These are phyloP conservation scores for Peniophora sp. DNA, from an alignment of 1,284 basidiomycete genomes.

Conservation along the genomic window DNA sequence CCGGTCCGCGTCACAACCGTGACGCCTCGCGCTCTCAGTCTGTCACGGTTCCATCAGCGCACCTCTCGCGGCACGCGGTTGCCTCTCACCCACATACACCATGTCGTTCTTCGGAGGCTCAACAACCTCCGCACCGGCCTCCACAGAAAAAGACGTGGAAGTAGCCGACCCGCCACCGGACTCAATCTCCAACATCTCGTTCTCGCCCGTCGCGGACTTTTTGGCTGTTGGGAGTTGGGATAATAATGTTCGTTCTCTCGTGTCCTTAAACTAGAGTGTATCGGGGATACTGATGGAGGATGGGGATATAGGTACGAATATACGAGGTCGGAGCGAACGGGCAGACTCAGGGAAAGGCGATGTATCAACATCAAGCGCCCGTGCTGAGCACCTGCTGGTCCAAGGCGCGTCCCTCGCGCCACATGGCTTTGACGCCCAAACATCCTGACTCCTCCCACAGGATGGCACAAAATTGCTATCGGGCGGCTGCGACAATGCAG, in stretches of 20 bases:
- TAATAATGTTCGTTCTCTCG: constrained; percentile 47
- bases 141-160: constrained; percentile 59
- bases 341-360: constrained; percentile 70
- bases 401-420: constrained; percentile 34
- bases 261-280: background rate
- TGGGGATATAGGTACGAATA: constrained; percentile 40
- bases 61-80: no score
- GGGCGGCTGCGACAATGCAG: constrained; percentile 83
- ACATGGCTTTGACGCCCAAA: no score
- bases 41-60: no score
- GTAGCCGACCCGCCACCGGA: constrained; percentile 66
- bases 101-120: constrained; percentile 37
- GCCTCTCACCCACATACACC: background rate
- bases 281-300: background rate
- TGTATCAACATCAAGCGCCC: constrained; percentile 78
- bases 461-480: constrained; percentile 81
- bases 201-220: constrained; percentile 58
- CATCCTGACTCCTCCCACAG: constrained; percentile 23
- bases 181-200: constrained; percentile 65
- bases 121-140: constrained; percentile 16
- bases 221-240: constrained; percentile 77
- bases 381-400: constrained; percentile 82
- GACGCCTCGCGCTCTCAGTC: no score
- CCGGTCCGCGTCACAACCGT: no score
- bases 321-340: constrained; percentile 53